These are phyloP conservation scores for Fomitopsis pinicola DNA, from an alignment of 1,284 basidiomycete genomes.

Conservation along the genomic window DNA sequence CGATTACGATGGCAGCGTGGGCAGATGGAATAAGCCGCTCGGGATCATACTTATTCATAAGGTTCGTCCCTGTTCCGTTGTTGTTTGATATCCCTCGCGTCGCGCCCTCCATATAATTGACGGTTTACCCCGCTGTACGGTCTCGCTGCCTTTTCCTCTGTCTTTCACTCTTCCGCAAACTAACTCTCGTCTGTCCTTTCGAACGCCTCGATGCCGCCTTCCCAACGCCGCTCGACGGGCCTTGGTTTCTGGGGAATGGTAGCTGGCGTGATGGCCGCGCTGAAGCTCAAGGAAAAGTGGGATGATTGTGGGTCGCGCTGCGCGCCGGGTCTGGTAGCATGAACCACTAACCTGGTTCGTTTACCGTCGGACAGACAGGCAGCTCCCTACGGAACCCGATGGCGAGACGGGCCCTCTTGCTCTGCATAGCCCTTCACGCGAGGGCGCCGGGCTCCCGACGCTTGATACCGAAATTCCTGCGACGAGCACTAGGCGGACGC, in stretches of 20 bases:
- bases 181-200: not conserved
- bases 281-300: slow-evolving; percentile 45
- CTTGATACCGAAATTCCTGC: slow-evolving; percentile 36
- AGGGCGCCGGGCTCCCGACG: slow-evolving; percentile 19
- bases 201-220: not conserved
- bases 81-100: not conserved
- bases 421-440: slow-evolving; percentile 28
- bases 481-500: slow-evolving; percentile 21
- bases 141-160: not conserved
- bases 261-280: slow-evolving; percentile 39
- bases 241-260: slow-evolving; percentile 39
- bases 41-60: not conserved
- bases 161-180: not conserved
- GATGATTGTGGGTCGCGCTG: slow-evolving; percentile 39
- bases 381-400: slow-evolving; percentile 39
- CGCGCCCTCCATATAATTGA: not conserved
- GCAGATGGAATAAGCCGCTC: not conserved
- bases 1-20: not conserved
- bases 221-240: slow-evolving; percentile 7
- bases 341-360: not conserved
- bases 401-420: slow-evolving; percentile 31
- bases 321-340: not conserved
- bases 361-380: slow-evolving; percentile 30
- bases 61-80: not conserved
- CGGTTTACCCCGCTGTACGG: not conserved